These are phyloP conservation scores for Aspergillus pseudotamarii DNA, from an alignment of 2,329 filamentous ascomycete genomes.

Conservation along the genomic window DNA sequence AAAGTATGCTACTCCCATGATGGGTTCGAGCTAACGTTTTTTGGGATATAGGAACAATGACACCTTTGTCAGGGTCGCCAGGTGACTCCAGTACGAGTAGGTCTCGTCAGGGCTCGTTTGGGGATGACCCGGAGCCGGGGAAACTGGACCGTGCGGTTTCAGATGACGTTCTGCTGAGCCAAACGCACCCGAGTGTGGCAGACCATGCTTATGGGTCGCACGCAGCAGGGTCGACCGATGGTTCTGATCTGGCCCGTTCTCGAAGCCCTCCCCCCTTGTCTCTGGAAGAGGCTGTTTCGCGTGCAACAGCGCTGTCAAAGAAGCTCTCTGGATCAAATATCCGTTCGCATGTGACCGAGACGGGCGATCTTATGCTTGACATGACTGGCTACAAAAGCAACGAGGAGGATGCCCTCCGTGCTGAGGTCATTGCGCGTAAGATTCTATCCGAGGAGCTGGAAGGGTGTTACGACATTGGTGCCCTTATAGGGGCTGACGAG, in stretches of 20 bases:
- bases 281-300: constrained; percentile 74
- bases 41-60: constrained; percentile 36
- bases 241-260: constrained; percentile 52
- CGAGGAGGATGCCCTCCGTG: constrained; percentile 87
- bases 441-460: constrained; percentile 91
- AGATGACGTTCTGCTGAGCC: constrained; percentile 55
- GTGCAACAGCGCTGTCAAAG: constrained; percentile 81
- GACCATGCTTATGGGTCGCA: constrained; percentile 15
- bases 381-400: constrained; percentile 97
- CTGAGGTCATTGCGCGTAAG: constrained; percentile 90
- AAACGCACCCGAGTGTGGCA: constrained; percentile 30
- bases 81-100: constrained; percentile 32
- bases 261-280: constrained; percentile 76
- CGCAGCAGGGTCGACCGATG: constrained; percentile 15
- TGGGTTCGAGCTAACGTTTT: not conserved
- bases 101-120: constrained; percentile 32
- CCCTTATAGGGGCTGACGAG: constrained; percentile 91
- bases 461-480: constrained; percentile 93
- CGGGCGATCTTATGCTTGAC: constrained; percentile 93
- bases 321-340: constrained; percentile 90
- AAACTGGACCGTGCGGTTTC: constrained; percentile 55
- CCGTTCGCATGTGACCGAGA: constrained; percentile 86
- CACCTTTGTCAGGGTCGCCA: constrained; percentile 45
- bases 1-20: not conserved
- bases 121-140: constrained; percentile 43